A percentile compares a stretch with the other conserved stretches of the same genome.
These are phyloP conservation scores for Raffaelea albimanens DNA, from an alignment of 2,329 filamentous ascomycete genomes.

Conservation along the genomic window DNA sequence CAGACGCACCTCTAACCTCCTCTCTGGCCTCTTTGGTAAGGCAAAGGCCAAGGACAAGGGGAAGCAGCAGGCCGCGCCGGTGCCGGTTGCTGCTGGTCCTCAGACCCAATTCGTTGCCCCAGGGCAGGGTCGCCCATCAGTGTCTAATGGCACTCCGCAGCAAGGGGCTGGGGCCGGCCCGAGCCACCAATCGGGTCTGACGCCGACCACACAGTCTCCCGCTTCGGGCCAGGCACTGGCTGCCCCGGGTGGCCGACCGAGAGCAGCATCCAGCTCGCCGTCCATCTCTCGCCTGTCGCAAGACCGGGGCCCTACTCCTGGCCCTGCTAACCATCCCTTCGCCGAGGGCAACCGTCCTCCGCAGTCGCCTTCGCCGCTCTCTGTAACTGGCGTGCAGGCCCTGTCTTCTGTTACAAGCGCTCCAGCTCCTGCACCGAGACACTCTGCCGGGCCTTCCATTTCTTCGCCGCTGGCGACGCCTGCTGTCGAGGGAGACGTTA, in stretches of 20 bases:
- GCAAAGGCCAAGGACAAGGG: constrained; percentile 7
- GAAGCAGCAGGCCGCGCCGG: no score
- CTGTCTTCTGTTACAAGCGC: not conserved
- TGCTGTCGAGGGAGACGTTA: no score
- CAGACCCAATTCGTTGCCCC: no score
- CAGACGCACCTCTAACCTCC: constrained; percentile 3
- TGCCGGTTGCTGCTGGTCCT: no score
- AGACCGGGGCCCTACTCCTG: no score
- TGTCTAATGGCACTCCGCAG: no score
- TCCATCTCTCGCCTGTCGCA: not conserved
- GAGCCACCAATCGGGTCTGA: no score
- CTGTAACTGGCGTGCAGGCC: not conserved
- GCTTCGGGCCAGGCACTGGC: not conserved
- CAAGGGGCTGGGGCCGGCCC: no score
- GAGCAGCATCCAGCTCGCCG: constrained; percentile 5
- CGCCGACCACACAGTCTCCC: not conserved
- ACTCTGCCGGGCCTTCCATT: no score
- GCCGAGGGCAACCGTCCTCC: not conserved
- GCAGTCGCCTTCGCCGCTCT: constrained; percentile 7
- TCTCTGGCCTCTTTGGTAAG: constrained; percentile 11
- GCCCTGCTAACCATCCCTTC: not conserved
- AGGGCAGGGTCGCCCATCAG: not conserved
- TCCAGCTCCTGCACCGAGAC: no score
- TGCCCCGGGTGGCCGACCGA: not conserved
- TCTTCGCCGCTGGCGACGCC: no score